These are phyloP conservation scores for Ceratocystis harringtonii DNA, from an alignment of 2,329 filamentous ascomycete species.

Conservation along the genomic window DNA sequence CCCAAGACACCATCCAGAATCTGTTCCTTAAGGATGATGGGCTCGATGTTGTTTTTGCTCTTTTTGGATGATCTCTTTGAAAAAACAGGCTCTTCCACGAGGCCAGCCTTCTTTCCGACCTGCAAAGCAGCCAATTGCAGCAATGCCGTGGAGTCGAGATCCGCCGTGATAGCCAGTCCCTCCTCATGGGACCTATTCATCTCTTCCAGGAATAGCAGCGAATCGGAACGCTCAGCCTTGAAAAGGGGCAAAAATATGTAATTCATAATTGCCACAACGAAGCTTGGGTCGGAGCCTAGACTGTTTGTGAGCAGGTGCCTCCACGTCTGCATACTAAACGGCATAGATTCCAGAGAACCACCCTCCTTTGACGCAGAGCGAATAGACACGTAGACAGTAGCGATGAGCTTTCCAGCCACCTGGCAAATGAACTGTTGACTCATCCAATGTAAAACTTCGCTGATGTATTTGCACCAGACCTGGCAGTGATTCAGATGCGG, in stretches of 20 bases:
- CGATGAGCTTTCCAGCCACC: conserved; percentile 45
- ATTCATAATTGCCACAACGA: conserved; percentile 47
- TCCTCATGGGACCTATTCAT: conserved; percentile 38
- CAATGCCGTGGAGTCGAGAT: conserved; percentile 38
- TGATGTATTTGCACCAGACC: conserved; percentile 38
- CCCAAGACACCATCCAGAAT: conserved; percentile 39
- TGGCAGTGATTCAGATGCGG: conserved; percentile 25
- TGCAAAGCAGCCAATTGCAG: conserved; percentile 54
- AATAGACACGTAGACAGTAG: conserved; percentile 39
- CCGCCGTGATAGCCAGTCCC: conserved; percentile 23
- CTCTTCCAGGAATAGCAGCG: conserved; percentile 41
- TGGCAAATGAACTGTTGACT: conserved; percentile 42
- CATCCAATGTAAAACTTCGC: conserved; percentile 41
- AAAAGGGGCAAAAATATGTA: conserved; percentile 50
- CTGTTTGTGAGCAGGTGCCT: conserved; percentile 41
- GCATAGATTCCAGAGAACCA: conserved; percentile 15
- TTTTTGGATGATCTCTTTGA: conserved; percentile 15
- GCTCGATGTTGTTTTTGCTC: conserved; percentile 15
- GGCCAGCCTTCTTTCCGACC: conserved; percentile 52
- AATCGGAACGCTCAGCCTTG: conserved; percentile 38
- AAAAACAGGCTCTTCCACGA: conserved; percentile 47
- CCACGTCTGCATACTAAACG: conserved; percentile 33
- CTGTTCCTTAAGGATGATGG: conserved; percentile 27
- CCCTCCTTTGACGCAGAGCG: conserved; percentile 24
- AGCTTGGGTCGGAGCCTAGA: conserved; percentile 33